Conservation (phyloP, 208 protist genomes). For the Strigomonas culicis region DNA sequence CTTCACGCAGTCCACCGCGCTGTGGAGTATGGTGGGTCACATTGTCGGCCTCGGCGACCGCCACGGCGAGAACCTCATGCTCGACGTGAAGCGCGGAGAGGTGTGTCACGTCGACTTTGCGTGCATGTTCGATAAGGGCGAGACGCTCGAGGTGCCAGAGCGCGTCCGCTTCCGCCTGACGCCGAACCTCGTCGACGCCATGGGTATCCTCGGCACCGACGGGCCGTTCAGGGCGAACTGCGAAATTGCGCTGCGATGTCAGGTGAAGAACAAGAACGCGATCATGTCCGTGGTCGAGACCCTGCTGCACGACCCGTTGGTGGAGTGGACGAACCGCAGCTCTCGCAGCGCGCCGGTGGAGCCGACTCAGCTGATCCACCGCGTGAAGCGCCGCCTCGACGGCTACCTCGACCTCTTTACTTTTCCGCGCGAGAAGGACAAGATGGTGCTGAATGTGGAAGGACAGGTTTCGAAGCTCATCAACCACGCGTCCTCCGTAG, state of each 20-base stretch:
- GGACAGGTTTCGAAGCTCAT: slow-evolving; percentile 94
- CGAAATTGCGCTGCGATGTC: slow-evolving; percentile 82
- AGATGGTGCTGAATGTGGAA: slow-evolving; percentile 82
- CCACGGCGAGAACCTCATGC: slow-evolving; percentile 95
- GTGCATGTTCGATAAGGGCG: slow-evolving; percentile 96
- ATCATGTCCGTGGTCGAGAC: slow-evolving; percentile 96
- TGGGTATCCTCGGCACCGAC: slow-evolving; percentile 92
- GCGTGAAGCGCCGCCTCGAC: slow-evolving; percentile 71
- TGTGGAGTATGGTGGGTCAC: slow-evolving; percentile 96
- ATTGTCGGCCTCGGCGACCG: slow-evolving; percentile 94
- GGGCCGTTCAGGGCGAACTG: slow-evolving; percentile 89
- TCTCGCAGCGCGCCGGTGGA: slow-evolving; percentile 18
- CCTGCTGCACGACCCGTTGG: slow-evolving; percentile 95
- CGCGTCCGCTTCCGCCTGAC: slow-evolving; percentile 97
- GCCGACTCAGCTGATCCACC: slow-evolving; percentile 57
- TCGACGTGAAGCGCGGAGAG: slow-evolving; percentile 86
- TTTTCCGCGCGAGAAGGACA: slow-evolving; percentile 46
- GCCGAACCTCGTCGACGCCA: slow-evolving; percentile 94
- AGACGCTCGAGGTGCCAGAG: slow-evolving; percentile 92
- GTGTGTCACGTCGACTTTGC: slow-evolving; percentile 95
- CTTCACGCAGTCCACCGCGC: slow-evolving; percentile 87
- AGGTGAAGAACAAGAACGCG: slow-evolving; percentile 90
- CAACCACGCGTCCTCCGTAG: slow-evolving; percentile 81
- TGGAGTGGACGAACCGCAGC: slow-evolving; percentile 84
- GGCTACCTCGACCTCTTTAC: slow-evolving; percentile 82